Conservation (phyloP, 1,284 basidiomycete genomes). For the Boletus holoroseus region DNA sequence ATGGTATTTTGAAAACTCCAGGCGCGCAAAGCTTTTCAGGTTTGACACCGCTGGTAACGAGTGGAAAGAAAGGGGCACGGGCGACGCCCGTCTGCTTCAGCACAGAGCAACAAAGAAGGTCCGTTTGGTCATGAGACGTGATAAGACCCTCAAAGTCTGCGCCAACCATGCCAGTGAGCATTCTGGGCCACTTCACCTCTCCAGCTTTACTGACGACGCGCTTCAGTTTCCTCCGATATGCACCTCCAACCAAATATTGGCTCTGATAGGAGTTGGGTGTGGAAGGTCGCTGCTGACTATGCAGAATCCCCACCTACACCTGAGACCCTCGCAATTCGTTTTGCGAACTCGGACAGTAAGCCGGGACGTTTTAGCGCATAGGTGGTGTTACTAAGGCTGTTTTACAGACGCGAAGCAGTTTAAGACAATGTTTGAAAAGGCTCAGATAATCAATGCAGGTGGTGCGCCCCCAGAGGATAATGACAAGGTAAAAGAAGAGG, state of each 20-base stretch:
- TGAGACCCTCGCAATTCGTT: conserved; percentile 97
- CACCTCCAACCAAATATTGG: conserved; percentile 96
- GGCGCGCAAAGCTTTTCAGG: conserved; percentile 98
- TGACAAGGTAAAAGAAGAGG: conserved; percentile 31
- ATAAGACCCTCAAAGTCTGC: conserved; percentile 99
- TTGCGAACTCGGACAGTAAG: conserved; percentile 95
- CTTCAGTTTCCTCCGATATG: conserved; percentile 84
- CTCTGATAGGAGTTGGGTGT: conserved; percentile 99
- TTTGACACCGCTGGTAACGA: conserved; percentile 79
- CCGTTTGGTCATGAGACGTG: conserved; percentile 97
- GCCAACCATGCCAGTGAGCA: conserved; percentile 93
- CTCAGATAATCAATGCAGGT: conserved; percentile 64
- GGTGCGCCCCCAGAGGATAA: conserved; percentile 32
- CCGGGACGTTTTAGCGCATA: conserved; percentile 16
- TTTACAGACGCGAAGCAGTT: conserved; percentile 77
- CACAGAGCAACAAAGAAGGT: conserved; percentile 91
- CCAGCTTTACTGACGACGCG: conserved; percentile 1
- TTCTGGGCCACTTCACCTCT: neutral
- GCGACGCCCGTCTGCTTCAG: conserved; percentile 83
- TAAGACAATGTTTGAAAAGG: conserved; percentile 83
- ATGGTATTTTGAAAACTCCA: conserved; percentile 33
- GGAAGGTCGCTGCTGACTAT: conserved; percentile 95
- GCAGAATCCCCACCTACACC: conserved; percentile 83
- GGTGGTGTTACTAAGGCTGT: neutral
- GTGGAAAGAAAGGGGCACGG: conserved; percentile 97